Evolutionary conservation across 2,329 filamentous ascomycete genomes (phyloP), one percentile per base, ranked within the genome.

Genomic region (Aspergillus quadricinctus): DNA sequence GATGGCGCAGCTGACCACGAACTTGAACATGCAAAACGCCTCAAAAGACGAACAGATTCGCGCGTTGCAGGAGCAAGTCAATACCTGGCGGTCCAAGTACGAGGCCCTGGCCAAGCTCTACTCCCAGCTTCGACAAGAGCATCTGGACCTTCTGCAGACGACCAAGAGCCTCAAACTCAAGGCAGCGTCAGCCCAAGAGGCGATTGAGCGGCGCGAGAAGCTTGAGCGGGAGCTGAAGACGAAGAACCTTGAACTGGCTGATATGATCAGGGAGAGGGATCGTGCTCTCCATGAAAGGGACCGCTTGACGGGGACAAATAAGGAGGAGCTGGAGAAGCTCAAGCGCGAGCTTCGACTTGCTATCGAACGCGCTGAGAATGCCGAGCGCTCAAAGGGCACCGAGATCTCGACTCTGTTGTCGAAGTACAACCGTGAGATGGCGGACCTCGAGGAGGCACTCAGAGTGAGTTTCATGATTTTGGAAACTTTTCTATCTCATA

Each of bases 181-280:
- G 81, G 94, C 94, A 1, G 92, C 93, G 17, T 97, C 92, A 4
- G 94, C 94, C 0, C 93, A 97, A 71, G 94, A 99, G 77, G 94
- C 94, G 1, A 96, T 97, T 61, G 94, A 97, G 56, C 87, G 85
- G 65, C 88, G 93, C 8, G 94, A 99, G 78, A 96, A 95, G 79
- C 82, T 99, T 52, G 92, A 97, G 78, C 88, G 93, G 35, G 94
- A 99, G 77, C 89, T 99, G 72, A 99, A 99, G 83, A 97, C 93
- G 29, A 99, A 99, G 84, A 99, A 99, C 71, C 80, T 99, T n/a
- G 94, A 99, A 74, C 78, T 99, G 59, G 94, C 94, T 31, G 92
- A 97, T 72, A 97, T 99, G 94, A 99, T 99, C 62, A 86, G 94
- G 46, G 94, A 99, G 78, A 84, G 94, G 65, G 94, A 99, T 70